Evolutionary conservation across 1,139 yeast species (phyloP).

Genomic region (Nakaseomyces nivariensis): DNA sequence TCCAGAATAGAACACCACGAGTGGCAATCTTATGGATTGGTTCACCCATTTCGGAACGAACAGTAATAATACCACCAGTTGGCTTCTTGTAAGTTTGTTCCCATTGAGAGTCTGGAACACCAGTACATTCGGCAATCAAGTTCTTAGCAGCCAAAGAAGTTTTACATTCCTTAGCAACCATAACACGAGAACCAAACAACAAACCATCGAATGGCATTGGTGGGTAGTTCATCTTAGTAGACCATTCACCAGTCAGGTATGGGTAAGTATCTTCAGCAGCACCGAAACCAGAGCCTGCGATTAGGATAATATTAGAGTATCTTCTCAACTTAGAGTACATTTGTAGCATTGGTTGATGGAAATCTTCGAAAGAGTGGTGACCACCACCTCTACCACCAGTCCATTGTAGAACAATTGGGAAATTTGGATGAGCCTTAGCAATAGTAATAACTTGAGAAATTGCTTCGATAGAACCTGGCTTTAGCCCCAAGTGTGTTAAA

Average conservation of each 20-base stretch:
- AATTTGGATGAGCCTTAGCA: slow-evolving; percentile 89
- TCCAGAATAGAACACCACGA: slow-evolving; percentile 95
- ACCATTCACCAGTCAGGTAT: slow-evolving; percentile 95
- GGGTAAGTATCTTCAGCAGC: slow-evolving; percentile 95
- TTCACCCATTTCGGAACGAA: slow-evolving; percentile 98
- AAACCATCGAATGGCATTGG: slow-evolving; percentile 99
- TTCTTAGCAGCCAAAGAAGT: slow-evolving; percentile 91
- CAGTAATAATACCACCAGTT: slow-evolving; percentile 94
- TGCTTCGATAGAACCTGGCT: slow-evolving; percentile 96
- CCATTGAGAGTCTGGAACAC: slow-evolving; percentile 85
- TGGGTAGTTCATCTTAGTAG: slow-evolving; percentile 73
- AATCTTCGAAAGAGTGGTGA: slow-evolving; percentile 97
- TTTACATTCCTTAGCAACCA: slow-evolving; percentile 94
- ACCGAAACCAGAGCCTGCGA: slow-evolving; percentile 99
- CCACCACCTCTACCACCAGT: slow-evolving; percentile 99
- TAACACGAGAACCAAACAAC: slow-evolving; percentile 89
- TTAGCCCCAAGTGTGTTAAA: slow-evolving; percentile 85
- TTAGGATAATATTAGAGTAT: slow-evolving; percentile 74
- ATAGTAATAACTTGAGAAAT: slow-evolving; percentile 77
- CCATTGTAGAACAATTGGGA: slow-evolving; percentile 98
- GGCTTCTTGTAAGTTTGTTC: slow-evolving; percentile 90
- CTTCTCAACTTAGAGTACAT: slow-evolving; percentile 94
- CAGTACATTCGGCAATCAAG: slow-evolving; percentile 82
- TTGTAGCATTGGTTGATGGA: slow-evolving; percentile 94
- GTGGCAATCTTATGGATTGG: slow-evolving; percentile 98